Conservation (phyloP, 2,329 filamentous ascomycete genomes). For the Aaosphaeria pasadenensis region DNA sequence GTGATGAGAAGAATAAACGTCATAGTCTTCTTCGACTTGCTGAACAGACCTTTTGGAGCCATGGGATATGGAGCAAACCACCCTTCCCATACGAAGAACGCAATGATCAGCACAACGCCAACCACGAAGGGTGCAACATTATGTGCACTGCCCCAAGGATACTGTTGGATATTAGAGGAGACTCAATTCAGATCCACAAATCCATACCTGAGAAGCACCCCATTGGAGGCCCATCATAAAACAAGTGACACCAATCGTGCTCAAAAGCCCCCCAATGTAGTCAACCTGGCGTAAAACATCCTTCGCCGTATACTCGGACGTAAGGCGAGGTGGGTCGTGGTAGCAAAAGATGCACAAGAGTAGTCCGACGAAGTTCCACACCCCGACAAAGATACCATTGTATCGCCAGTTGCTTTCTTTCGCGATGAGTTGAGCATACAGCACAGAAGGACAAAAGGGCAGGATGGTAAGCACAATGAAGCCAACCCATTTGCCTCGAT, state of each 20-base stretch:
- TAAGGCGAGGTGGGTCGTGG: slow-evolving; percentile 38
- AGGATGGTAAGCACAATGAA: slow-evolving; percentile 60
- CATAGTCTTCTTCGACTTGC: slow-evolving; percentile 28
- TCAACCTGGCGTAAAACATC: slow-evolving; percentile 28
- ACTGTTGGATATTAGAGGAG: slow-evolving; percentile 34
- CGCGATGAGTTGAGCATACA: slow-evolving; percentile 60
- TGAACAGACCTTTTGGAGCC: slow-evolving; percentile 37
- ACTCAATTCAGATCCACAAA: too few relatives aligned
- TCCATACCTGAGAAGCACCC: slow-evolving; percentile 31
- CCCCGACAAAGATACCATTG: slow-evolving; percentile 51
- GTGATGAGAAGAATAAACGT: slow-evolving; percentile 32
- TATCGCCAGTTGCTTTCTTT: slow-evolving; percentile 52
- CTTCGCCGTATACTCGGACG: slow-evolving; percentile 37
- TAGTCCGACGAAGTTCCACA: slow-evolving; percentile 54
- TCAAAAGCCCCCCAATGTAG: slow-evolving; percentile 28
- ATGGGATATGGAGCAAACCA: slow-evolving; percentile 43
- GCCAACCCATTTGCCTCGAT: slow-evolving; percentile 63
- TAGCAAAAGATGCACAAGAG: slow-evolving; percentile 47
- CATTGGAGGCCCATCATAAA: slow-evolving; percentile 41
- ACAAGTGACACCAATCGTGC: slow-evolving; percentile 25
- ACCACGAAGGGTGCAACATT: slow-evolving; percentile 55
- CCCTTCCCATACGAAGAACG: slow-evolving; percentile 50
- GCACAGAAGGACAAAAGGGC: slow-evolving; percentile 60
- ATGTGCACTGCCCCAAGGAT: slow-evolving; percentile 54
- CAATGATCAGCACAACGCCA: slow-evolving; percentile 47